Conservation (phyloP, 495 filamentous ascomycete species). For the Neurospora sp. region DNA sequence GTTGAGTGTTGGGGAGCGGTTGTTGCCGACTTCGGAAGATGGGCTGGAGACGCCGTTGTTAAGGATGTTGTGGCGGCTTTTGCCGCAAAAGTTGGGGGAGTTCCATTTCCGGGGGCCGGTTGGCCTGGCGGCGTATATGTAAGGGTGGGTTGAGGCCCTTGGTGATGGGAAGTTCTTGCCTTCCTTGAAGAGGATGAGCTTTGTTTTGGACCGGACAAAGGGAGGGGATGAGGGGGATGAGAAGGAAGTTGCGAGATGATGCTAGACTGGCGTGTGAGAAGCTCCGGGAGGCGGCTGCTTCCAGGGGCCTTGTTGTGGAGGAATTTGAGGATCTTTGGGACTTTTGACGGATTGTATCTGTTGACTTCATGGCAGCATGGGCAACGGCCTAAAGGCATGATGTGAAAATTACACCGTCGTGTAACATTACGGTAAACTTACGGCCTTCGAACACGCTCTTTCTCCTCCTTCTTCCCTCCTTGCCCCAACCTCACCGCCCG, state of each 20-base stretch:
- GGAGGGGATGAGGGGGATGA: neutral
- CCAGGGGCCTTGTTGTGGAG: neutral
- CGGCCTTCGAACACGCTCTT: neutral
- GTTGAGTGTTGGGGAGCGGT: neutral
- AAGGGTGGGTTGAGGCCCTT: neutral
- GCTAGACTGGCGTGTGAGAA: neutral
- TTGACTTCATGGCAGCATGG: neutral
- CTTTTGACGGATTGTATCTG: neutral
- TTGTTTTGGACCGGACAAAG: neutral
- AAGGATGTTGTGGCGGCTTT: neutral
- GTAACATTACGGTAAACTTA: neutral
- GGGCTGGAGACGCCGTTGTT: neutral
- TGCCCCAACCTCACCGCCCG: neutral
- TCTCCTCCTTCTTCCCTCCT: neutral
- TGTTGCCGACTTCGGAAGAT: neutral
- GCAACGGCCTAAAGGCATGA: neutral
- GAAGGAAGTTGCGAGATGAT: neutral
- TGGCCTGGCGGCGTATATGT: neutral
- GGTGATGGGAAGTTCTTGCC: neutral
- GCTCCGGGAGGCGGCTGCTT: neutral
- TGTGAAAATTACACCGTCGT: neutral
- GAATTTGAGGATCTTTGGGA: neutral
- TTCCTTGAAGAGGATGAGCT: neutral
- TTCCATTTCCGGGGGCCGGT: neutral
- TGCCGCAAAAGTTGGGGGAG: neutral